A percentile compares a stretch with the other conserved stretches of the same genome.
These are phyloP conservation scores for Buddleja alternifolia DNA, from an alignment of 257 asterid genomes.

Conservation along the genomic window DNA sequence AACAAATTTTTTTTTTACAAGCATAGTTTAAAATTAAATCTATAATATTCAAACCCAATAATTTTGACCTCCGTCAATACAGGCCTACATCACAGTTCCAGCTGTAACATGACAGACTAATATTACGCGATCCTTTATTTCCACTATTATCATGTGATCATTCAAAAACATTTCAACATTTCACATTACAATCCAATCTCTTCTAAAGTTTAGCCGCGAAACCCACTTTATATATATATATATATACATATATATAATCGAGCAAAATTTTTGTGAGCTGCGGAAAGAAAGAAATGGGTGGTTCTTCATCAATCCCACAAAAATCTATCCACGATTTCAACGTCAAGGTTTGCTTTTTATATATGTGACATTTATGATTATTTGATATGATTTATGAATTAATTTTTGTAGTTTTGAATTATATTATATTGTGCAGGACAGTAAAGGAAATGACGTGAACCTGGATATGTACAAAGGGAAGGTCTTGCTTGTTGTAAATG, in stretches of 20 bases:
- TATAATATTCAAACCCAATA: no score
- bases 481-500: constrained; percentile 88
- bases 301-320: constrained; percentile 49
- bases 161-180: no score
- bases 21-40: no score
- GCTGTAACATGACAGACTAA: neutral
- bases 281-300: constrained; percentile 48
- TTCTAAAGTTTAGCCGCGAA: neutral
- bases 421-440: constrained; percentile 49
- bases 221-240: neutral
- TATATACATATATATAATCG: neutral
- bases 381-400: neutral
- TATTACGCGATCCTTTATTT: neutral
- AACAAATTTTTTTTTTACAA: no score
- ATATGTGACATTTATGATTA: neutral
- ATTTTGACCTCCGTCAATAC: no score
- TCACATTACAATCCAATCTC: neutral
- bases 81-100: neutral
- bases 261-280: neutral
- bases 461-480: constrained; percentile 71
- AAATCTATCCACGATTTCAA: constrained; percentile 76
- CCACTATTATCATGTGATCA: neutral
- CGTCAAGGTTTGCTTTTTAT: constrained; percentile 57
- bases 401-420: neutral
- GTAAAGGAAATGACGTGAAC: constrained; percentile 68